Conservation (phyloP, 1,284 basidiomycete genomes). For the Volvariella volvacea region DNA sequence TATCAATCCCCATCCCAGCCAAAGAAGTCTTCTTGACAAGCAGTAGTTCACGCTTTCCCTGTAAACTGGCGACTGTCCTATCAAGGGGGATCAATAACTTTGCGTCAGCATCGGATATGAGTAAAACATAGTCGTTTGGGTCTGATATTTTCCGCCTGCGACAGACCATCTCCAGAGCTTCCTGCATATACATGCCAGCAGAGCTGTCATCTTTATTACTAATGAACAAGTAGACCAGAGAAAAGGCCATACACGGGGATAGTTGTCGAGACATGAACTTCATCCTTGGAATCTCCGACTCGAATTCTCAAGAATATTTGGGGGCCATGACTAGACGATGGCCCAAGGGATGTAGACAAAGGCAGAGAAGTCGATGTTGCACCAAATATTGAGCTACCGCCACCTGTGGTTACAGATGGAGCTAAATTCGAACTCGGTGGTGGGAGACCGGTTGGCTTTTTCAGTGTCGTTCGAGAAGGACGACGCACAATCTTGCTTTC, state of each 20-base stretch:
- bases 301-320: conserved; percentile 76
- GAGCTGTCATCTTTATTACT: conserved; percentile 41
- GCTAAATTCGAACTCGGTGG: conserved; percentile 18
- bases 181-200: conserved; percentile 95
- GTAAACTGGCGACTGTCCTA: conserved; percentile 89
- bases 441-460: conserved; percentile 24
- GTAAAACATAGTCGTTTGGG: conserved; percentile 78
- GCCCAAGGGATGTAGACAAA: conserved; percentile 60
- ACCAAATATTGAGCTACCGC: conserved; percentile 27
- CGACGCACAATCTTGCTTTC: conserved; percentile 74
- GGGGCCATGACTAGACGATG: conserved; percentile 64
- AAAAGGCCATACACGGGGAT: conserved; percentile 70
- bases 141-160: conserved; percentile 66
- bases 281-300: conserved; percentile 72
- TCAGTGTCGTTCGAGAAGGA: conserved; percentile 59
- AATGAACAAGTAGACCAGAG: neutral
- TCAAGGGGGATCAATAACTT: conserved; percentile 89
- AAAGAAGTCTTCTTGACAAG: conserved; percentile 79
- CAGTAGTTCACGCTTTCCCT: conserved; percentile 80
- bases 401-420: conserved; percentile 18
- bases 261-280: conserved; percentile 78
- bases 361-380: conserved; percentile 36
- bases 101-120: conserved; percentile 55
- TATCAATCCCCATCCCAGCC: conserved; percentile 59
- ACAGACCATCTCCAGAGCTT: conserved; percentile 86